A percentile compares a stretch with the other conserved stretches of the same genome.
Evolutionary conservation across 2,329 filamentous ascomycete species (phyloP).

Genomic region (Calonectria pteridis): DNA sequence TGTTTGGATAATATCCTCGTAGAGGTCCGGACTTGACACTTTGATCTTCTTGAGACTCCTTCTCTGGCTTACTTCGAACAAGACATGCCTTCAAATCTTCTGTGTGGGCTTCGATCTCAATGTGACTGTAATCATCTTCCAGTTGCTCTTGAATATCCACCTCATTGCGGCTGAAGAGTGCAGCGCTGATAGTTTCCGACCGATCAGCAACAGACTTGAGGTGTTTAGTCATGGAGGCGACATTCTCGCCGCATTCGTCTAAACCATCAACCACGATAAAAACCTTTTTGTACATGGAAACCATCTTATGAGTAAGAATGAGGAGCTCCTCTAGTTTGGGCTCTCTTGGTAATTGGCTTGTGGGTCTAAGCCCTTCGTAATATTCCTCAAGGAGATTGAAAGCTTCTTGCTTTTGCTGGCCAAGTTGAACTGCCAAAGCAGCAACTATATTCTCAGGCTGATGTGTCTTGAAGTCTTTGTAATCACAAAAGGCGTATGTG

Average conservation of each 20-base stretch:
- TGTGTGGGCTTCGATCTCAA: constrained; percentile 20
- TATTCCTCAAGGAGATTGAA: constrained; percentile 23
- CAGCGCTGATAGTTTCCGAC: neutral
- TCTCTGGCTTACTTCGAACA: constrained; percentile 13
- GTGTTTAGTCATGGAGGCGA: neutral
- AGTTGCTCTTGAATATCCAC: constrained; percentile 10
- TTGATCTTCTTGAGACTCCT: constrained; percentile 1
- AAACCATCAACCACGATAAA: constrained; percentile 21
- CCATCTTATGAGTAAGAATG: neutral
- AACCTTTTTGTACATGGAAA: neutral
- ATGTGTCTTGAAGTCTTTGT: neutral
- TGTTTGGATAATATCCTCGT: neutral
- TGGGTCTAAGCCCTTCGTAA: neutral
- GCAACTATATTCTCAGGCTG: constrained; percentile 16
- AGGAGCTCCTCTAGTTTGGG: neutral
- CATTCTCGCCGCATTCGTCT: constrained; percentile 21
- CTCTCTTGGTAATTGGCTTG: neutral
- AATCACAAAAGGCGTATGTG: constrained; percentile 22
- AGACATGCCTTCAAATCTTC: constrained; percentile 12
- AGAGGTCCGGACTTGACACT: neutral
- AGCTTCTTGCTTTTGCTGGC: constrained; percentile 7
- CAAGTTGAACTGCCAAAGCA: constrained; percentile 24
- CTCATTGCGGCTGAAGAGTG: constrained; percentile 21
- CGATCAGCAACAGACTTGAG: neutral
- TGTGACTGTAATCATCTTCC: neutral